Conservation (phyloP, 2,329 filamentous ascomycete genomes). For the Aspergillus nomiae region DNA sequence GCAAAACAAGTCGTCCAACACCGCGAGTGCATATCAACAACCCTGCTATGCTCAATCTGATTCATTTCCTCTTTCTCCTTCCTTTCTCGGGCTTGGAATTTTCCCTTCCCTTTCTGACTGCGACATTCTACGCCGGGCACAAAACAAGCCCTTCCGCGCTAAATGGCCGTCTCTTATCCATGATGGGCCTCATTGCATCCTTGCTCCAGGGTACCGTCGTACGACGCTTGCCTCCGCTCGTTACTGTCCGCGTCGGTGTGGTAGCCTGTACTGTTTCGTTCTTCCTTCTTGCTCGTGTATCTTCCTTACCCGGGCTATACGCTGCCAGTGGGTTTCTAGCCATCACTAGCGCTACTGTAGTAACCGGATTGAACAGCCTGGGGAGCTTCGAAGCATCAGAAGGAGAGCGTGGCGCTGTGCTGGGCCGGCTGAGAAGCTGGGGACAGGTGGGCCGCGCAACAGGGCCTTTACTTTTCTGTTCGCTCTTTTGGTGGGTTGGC, state of each 20-base stretch:
- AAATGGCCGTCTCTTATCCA: slow-evolving; percentile 84
- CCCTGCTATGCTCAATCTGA: slow-evolving; percentile 76
- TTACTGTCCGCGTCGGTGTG: slow-evolving; percentile 78
- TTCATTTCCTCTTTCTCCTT: slow-evolving; percentile 88
- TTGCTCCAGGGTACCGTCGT: slow-evolving; percentile 93
- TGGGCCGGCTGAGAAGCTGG: slow-evolving; percentile 77
- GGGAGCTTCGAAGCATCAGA: slow-evolving; percentile 85
- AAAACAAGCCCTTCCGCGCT: slow-evolving; percentile 61
- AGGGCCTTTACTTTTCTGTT: slow-evolving; percentile 88
- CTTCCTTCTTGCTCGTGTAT: slow-evolving; percentile 71
- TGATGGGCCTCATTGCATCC: slow-evolving; percentile 86
- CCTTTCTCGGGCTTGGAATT: slow-evolving; percentile 99
- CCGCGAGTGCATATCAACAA: slow-evolving; percentile 70
- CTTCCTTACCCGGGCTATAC: slow-evolving; percentile 72
- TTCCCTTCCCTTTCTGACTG: slow-evolving; percentile 95
- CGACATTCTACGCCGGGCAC: slow-evolving; percentile 80
- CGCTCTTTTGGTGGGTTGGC: slow-evolving; percentile 97
- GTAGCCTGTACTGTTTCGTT: slow-evolving; percentile 78
- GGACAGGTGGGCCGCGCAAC: slow-evolving; percentile 86
- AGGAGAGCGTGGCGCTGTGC: slow-evolving; percentile 78
- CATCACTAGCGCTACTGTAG: slow-evolving; percentile 89
- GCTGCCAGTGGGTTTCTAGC: slow-evolving; percentile 80
- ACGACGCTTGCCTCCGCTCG: slow-evolving; percentile 76
- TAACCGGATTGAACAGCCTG: slow-evolving; percentile 88
- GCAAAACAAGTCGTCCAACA: not conserved